Percentiles rank a stretch among this genome's conserved stretches.
Evolutionary conservation across 2,329 filamentous ascomycete genomes (phyloP).

Genomic region (Hypomyces perniciosus): DNA sequence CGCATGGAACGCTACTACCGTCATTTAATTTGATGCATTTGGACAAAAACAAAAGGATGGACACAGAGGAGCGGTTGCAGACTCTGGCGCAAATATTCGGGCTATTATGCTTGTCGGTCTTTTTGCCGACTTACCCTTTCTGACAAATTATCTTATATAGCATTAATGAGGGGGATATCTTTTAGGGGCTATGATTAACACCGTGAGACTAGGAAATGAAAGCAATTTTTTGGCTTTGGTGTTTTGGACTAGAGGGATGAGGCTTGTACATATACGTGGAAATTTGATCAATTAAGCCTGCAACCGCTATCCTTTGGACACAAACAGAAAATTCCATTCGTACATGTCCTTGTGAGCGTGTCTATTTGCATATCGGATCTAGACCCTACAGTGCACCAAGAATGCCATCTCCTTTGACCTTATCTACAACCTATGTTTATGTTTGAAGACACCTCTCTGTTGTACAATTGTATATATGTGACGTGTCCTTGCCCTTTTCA

Average conservation of each 20-base stretch:
- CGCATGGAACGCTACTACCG: background rate
- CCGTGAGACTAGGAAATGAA: background rate
- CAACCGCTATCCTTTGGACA: background rate
- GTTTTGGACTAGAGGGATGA: background rate
- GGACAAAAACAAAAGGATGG: background rate
- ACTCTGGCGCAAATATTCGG: background rate
- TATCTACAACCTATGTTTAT: no score
- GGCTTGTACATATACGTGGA: background rate
- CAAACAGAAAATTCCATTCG: background rate
- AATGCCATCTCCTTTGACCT: no score
- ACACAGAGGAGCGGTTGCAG: background rate
- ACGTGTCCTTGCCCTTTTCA: no score
- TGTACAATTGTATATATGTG: no score
- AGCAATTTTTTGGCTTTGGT: background rate
- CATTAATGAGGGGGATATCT: background rate
- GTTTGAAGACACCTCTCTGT: no score
- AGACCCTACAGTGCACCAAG: no score
- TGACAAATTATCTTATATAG: background rate
- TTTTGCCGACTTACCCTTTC: background rate
- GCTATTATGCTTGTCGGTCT: background rate
- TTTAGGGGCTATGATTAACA: background rate
- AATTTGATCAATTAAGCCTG: background rate
- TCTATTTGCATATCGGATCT: no score
- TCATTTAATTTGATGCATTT: conserved; percentile 8
- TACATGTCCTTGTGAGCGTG: background rate